These are phyloP conservation scores for Hyaloscypha finlandica DNA, from an alignment of 495 filamentous ascomycete genomes.

Conservation along the genomic window DNA sequence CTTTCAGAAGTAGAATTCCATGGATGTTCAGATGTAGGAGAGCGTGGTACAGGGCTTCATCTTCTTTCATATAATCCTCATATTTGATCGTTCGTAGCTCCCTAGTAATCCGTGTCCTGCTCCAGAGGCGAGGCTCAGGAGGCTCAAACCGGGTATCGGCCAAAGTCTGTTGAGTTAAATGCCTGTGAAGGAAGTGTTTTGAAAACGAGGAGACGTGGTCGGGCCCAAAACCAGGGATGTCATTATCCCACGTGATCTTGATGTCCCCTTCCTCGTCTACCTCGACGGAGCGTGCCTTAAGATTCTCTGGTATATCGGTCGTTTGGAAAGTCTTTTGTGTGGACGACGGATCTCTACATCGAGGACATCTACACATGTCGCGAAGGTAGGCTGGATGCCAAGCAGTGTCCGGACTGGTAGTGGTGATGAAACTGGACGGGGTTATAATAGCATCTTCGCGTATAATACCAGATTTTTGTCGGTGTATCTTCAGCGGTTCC, in stretches of 20 bases:
- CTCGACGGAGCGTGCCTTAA: conserved; percentile 41
- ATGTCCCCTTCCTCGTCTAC: conserved; percentile 44
- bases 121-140: conserved; percentile 29
- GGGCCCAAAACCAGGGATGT: conserved; percentile 48
- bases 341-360: conserved; percentile 75
- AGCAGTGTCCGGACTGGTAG: not conserved
- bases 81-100: conserved; percentile 57
- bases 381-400: conserved; percentile 60
- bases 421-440: not conserved
- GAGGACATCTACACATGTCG: conserved; percentile 71
- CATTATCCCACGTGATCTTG: conserved; percentile 61
- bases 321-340: conserved; percentile 82
- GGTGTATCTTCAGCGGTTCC: no score
- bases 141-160: not conserved
- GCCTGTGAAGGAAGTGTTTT: conserved; percentile 34
- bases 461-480: no score
- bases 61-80: conserved; percentile 64
- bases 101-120: conserved; percentile 39
- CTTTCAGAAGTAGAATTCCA: conserved; percentile 73
- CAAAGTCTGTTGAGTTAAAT: conserved; percentile 8
- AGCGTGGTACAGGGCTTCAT: conserved; percentile 51
- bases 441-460: not conserved
- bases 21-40: conserved; percentile 54
- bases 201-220: conserved; percentile 53
- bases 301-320: conserved; percentile 62